A percentile compares a stretch with the other conserved stretches of the same genome.
phyloP scores from a whole-genome alignment of 176 grass and related monocot species.

The Oropetium thomaeum region DNA sequence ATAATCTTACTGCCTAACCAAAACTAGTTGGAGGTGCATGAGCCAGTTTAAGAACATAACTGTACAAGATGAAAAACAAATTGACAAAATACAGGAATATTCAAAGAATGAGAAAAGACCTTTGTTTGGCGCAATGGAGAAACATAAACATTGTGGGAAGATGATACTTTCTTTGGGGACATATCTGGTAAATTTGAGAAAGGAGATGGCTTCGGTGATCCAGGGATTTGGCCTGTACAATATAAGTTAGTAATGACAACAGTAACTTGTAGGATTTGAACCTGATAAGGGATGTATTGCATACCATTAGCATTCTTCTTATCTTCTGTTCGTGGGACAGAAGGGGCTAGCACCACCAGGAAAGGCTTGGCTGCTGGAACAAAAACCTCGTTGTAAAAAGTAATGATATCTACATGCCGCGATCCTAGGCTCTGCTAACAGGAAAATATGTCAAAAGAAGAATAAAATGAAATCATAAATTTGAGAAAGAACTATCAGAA shows the following conservation, averaged over 20 bases:
- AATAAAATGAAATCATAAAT: conserved; percentile 7
- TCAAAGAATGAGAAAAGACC: conserved; percentile 30
- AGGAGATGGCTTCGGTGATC: conserved; percentile 77
- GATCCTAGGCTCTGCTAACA: conserved; percentile 56
- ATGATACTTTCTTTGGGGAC: conserved; percentile 96
- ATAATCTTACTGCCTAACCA: background rate
- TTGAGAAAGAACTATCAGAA: conserved; percentile 28
- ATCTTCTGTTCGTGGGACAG: conserved; percentile 43
- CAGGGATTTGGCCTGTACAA: conserved; percentile 54
- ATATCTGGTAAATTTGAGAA: conserved; percentile 92
- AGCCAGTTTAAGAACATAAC: conserved; percentile 13
- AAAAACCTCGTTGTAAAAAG: conserved; percentile 92
- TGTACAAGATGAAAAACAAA: conserved; percentile 15
- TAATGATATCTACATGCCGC: conserved; percentile 79
- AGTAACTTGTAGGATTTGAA: conserved; percentile 18
- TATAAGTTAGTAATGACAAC: conserved; percentile 34
- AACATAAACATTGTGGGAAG: conserved; percentile 85
- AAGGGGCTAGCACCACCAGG: conserved; percentile 54
- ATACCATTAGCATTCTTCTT: conserved; percentile 63
- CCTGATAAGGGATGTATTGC: conserved; percentile 21
- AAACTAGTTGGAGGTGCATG: background rate
- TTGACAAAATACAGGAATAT: background rate
- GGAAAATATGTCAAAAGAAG: conserved; percentile 20
- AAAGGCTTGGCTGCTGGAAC: conserved; percentile 82
- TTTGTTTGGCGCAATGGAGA: conserved; percentile 92